Base-by-base conservation (phyloP, 2,329 filamentous ascomycete genomes). In the Chaetothyriales sp. region DNA sequence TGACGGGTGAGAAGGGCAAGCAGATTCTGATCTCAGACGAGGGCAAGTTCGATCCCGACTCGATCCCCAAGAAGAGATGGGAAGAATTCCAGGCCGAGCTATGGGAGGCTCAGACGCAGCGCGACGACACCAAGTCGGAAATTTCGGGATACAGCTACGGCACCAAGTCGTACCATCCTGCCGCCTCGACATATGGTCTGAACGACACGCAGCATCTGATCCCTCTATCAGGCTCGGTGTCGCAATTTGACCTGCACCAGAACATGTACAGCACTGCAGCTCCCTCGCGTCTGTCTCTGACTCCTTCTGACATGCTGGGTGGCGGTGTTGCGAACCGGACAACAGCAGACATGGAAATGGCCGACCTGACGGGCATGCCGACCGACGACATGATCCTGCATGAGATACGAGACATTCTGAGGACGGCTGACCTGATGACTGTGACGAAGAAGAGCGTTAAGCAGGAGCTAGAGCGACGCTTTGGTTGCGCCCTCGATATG, bases 361-460 rank as follows among this genome's bases (percentile, higher is more conserved):
- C 78, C 5, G 84, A 85, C 61, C 74, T 94, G 60, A 74, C 78
- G 6, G 80, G 83, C 51, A 70, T 95, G 63, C 92, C 92, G 0
- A 85, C 77, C 55, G 92, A 98, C 60, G 92, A 98, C 63, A 84
- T 86, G 9, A 74, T 98, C 47, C 72, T 98, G 55, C 83, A 87
- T 0, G 92, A 98, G 74, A 98, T 98, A 61, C 79, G 92, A 48
- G 88, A 95, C 63, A 95, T 98, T 56, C 73, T 98, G 55, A 79
- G 82, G 60, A 93, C 84, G 10, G 89, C 88, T 1, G 92, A 98
- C 69, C 71, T 98, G 63, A 98, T 98, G 92, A 89, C 80, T 3
- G 86, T 98, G 44, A 98, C 92, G 58, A 98, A 98, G 80, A 98
- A 98, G 79, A 87, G 85, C 61, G 85, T 98, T 69, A 96, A 96